Percentiles rank a stretch among this genome's conserved stretches.
phyloP scores from a whole-genome alignment of 1,284 basidiomycete genomes.

The Abortiporus biennis region DNA sequence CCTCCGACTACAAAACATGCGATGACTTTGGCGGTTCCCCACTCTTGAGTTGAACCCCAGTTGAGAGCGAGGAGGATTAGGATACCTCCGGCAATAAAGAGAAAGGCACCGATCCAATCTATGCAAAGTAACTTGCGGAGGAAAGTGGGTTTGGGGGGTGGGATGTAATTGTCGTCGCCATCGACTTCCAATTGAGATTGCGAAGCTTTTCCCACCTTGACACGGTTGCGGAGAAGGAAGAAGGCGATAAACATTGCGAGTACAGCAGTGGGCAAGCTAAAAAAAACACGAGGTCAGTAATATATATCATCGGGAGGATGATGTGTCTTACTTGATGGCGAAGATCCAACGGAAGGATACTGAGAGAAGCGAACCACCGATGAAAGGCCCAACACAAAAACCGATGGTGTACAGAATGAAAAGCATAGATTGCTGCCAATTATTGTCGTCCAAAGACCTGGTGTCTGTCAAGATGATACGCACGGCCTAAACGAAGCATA shows the following conservation, averaged over 20 bases:
- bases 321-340: constrained; percentile 39
- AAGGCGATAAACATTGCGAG: constrained; percentile 33
- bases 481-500: constrained; percentile 27
- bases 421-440: constrained; percentile 32
- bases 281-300: constrained; percentile 15
- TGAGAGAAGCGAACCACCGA: constrained; percentile 36
- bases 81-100: constrained; percentile 31
- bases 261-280: constrained; percentile 24
- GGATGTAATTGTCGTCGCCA: not conserved
- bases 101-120: constrained; percentile 39
- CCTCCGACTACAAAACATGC: constrained; percentile 34
- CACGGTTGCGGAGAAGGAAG: constrained; percentile 32
- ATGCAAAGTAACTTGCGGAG: constrained; percentile 30
- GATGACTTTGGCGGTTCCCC: constrained; percentile 27
- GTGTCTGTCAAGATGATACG: constrained; percentile 41
- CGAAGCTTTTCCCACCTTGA: constrained; percentile 19
- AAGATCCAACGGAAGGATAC: constrained; percentile 47
- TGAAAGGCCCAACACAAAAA: constrained; percentile 37
- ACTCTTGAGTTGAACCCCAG: constrained; percentile 28
- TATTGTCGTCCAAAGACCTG: constrained; percentile 34
- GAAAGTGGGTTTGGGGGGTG: constrained; percentile 17
- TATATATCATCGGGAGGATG: not conserved
- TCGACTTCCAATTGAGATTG: constrained; percentile 6
- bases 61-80: constrained; percentile 31
- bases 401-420: constrained; percentile 40